Base-by-base conservation (phyloP, 805 yeast species). In the Komagataella populi region DNA sequence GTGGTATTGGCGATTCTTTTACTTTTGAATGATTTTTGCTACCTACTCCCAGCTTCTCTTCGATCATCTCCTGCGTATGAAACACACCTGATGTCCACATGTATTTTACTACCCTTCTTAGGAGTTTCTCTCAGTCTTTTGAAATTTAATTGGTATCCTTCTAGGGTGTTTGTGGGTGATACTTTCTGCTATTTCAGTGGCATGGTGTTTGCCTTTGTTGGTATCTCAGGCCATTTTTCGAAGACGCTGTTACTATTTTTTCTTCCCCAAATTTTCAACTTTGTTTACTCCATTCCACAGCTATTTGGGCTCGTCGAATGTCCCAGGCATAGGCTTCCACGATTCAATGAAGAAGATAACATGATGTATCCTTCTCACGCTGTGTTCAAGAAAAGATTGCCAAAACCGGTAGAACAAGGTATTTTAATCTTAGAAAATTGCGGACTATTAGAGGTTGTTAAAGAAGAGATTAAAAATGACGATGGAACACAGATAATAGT, bases 101-200 rank as follows among this genome's bases (percentile, higher is more conserved):
- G 87, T 51, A 72, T 93, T 55, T 67, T 93, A 45, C 69, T 90
- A 1, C 99, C 99, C 20, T 84, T 91, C 61, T 61, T 91, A 45
- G 96, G 96, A 1, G 93, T 87, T 6, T 79, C 95, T 0, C 55
- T 83, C 1, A 95, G 86, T 0, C 68, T 93, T 51, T 76, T 86
- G 58, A 79, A 77, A 57, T 83, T 73, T 70, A 93, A 93, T 63
- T 85, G 90, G 84, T 93, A 74, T 70, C 99, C 99, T 0, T 88
- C 99, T 0, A 69, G 69, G 52, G 98, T 88, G 1, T 93, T 93
- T 68, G 99, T 93, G 6, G 99, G 99, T 30, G 99, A 93, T 63
- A 91, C 99, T 0, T 93, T 85, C 71, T 93, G 99, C 68, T 93
- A 93, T 67, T 90, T 93, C 66, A 88, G 96, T 23, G 99, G 99